Evolutionary conservation across 495 filamentous ascomycete genomes (phyloP).

Genomic region (Tuber brumale): DNA sequence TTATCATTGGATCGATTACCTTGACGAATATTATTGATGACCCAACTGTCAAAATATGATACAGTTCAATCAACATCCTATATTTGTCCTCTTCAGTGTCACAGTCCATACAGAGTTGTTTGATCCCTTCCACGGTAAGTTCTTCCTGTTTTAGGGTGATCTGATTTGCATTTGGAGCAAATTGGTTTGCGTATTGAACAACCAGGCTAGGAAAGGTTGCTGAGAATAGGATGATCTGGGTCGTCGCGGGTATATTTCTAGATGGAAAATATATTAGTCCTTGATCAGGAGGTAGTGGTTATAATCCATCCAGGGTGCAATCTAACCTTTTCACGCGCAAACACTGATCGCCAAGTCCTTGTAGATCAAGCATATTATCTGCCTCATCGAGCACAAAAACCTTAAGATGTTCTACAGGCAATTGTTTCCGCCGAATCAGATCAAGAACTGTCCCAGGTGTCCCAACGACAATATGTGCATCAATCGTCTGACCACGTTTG

Average conservation of each 20-base stretch:
- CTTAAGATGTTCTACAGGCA: slow-evolving; percentile 60
- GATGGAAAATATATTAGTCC: too few species aligned
- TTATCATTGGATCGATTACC: slow-evolving; percentile 48
- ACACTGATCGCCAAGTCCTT: too few species aligned
- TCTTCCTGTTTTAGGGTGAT: slow-evolving; percentile 83
- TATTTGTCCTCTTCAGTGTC: slow-evolving; percentile 74
- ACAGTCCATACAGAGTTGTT: slow-evolving; percentile 93
- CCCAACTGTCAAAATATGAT: slow-evolving; percentile 87
- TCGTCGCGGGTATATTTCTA: too few species aligned
- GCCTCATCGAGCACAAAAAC: slow-evolving; percentile 85
- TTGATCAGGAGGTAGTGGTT: too few species aligned
- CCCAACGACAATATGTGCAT: slow-evolving; percentile 77
- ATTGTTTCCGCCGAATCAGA: slow-evolving; percentile 63
- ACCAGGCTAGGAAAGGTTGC: too few species aligned
- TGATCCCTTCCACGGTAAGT: slow-evolving; percentile 82
- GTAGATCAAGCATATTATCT: too few species aligned
- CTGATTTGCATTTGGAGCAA: slow-evolving; percentile 77
- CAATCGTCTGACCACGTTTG: slow-evolving; percentile 54
- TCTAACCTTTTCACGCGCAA: too few species aligned
- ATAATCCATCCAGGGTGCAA: too few species aligned
- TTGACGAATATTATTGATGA: slow-evolving; percentile 96
- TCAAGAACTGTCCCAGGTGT: slow-evolving; percentile 86
- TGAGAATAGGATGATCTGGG: slow-evolving; percentile 94
- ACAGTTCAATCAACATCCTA: slow-evolving; percentile 79
- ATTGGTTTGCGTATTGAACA: slow-evolving; percentile 66